These are phyloP conservation scores for Colletotrichum limetticola DNA, from an alignment of 2,329 filamentous ascomycete genomes.

Conservation along the genomic window DNA sequence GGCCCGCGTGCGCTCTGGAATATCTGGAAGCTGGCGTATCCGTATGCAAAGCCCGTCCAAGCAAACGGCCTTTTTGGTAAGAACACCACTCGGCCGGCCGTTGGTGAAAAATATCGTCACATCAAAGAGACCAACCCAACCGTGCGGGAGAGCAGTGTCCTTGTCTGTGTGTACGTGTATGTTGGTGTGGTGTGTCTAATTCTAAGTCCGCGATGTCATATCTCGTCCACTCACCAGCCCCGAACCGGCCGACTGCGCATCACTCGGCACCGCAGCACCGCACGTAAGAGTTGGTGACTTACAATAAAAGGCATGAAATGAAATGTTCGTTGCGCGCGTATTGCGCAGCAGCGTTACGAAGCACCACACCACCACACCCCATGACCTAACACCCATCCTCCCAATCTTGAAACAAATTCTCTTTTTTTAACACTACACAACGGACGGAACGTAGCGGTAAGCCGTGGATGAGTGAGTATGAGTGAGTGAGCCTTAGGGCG, in stretches of 20 bases:
- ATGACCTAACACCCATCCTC: neutral
- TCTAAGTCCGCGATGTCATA: neutral
- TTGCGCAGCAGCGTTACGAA: neutral
- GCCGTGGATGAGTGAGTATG: neutral
- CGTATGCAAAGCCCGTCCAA: neutral
- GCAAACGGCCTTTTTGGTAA: neutral
- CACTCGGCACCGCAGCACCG: neutral
- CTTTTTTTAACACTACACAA: neutral
- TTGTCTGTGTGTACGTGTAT: neutral
- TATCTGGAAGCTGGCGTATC: neutral
- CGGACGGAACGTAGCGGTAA: neutral
- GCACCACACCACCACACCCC: neutral
- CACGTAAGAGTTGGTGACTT: neutral
- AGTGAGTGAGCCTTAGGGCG: neutral
- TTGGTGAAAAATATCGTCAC: neutral
- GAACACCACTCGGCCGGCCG: neutral
- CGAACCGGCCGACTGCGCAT: neutral
- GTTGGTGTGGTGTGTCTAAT: neutral
- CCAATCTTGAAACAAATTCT: neutral
- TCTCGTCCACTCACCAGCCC: neutral
- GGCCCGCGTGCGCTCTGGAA: neutral
- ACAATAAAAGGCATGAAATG: neutral
- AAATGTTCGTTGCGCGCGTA: neutral
- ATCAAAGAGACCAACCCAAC: neutral
- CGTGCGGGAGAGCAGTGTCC: neutral